Evolutionary conservation across 371 early-diverging fungal genomes (phyloP).

Genomic region (Mortierella sp.): DNA sequence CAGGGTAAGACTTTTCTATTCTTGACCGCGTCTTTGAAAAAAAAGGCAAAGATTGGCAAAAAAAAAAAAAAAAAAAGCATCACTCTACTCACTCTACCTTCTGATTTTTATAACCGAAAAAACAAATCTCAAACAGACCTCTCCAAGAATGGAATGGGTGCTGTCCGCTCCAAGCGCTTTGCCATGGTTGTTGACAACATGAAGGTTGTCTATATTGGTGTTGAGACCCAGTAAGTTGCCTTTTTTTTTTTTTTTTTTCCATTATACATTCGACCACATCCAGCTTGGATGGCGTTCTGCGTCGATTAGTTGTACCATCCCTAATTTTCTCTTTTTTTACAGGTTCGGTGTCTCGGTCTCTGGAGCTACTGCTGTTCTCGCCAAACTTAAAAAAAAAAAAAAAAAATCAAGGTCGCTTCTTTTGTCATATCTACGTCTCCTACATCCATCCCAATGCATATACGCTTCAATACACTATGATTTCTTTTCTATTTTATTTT

Average conservation of each 20-base stretch:
- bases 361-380: conserved; percentile 60
- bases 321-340: neutral
- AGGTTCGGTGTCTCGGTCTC: conserved; percentile 59
- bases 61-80: neutral
- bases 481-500: too few species aligned
- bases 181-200: conserved; percentile 80
- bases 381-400: conserved; percentile 54
- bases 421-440: too few species aligned
- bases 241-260: neutral
- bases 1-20: conserved; percentile 57
- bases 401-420: too few species aligned
- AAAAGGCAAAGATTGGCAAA: neutral
- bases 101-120: neutral
- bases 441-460: too few species aligned
- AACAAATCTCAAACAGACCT: conserved; percentile 29
- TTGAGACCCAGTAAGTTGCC: conserved; percentile 61
- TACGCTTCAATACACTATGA: too few species aligned
- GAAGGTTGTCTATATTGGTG: conserved; percentile 77
- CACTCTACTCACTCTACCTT: conserved; percentile 4
- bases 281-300: neutral
- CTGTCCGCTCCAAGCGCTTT: conserved; percentile 71
- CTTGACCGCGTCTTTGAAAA: neutral
- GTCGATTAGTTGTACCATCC: too few species aligned
- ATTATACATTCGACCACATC: too few species aligned
- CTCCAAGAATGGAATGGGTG: conserved; percentile 59